Base-by-base conservation (phyloP, 441 rosid genomes). In the Viola pubescens region DNA sequence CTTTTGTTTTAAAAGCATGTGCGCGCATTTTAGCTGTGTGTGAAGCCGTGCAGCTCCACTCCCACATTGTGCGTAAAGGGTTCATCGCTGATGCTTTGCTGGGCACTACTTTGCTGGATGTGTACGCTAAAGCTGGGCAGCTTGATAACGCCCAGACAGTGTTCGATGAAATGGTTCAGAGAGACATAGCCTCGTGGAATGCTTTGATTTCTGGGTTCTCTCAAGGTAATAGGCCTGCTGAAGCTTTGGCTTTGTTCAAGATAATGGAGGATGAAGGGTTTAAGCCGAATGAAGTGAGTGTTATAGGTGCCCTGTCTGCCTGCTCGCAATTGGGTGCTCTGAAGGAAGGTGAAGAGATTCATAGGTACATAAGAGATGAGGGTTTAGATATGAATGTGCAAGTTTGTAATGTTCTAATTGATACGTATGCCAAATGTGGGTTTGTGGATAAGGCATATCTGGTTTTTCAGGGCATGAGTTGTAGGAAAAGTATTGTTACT, bases 131-230 rank as follows among this genome's bases (percentile, higher is more conserved):
- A 72, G 72, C 56, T 26, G 94, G 90, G 8, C 73, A 80, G 50
- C 64, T 86, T 9, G 54, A 19, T 47, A 46, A 69, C 56, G 95
- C 96, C 0, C 62, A 54, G 64, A 81, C 70, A 63, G 54, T 90
- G 80, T 90, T 90, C 58, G 91, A 82, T 52, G 97, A 84, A 78
- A 88, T 88, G 88, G 4, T 53, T 10, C 59, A 53, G 2, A 75
- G 81, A 75, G 96, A 91, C 70, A 72, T 84, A 0, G 97, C 90
- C 0, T 74, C 92, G 4, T 88, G 92, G 92, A 91, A 91, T 55
- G 96, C 96, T 12, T 77, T 91, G 80, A 82, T 91, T 47, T 62
- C 82, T 7, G 98, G 96, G 60, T 66, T 91, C 74, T 86, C 83
- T 54, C 83, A 83, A 38, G 87, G 92, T 46, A 74, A 75, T 51